Base-by-base conservation (phyloP, 1,284 basidiomycete genomes). In the Ustilago bromivora region DNA sequence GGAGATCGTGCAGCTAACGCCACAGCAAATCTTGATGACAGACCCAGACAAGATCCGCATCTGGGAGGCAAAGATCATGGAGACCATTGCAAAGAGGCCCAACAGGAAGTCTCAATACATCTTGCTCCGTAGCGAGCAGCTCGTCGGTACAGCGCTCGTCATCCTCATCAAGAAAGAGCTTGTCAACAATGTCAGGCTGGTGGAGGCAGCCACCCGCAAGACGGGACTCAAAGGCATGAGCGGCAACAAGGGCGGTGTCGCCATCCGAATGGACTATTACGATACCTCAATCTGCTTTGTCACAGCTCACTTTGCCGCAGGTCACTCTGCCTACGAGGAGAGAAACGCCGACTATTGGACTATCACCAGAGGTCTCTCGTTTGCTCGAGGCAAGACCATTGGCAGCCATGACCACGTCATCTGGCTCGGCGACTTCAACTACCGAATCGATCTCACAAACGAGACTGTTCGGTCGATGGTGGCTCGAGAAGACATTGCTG, bases 171-270 rank as follows among this genome's bases (percentile, higher is more conserved):
- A 93, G 87, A 88, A 91, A 17, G 90, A 91, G 56, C 84, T 98
- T 52, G 91, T 93, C 1, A 88, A 90, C 23, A 89, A 92, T 38
- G 93, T 99, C 58, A 91, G 94, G 53, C 93, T 93, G 69, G 94
- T 99, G 9, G 97, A 99, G 87, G 95, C 92, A 3, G 89, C 95
- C 5, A 92, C 93, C 35, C 92, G 94, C 80, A 99, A 99, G 94
- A 99, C 97, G 4, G 97, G 97, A 23, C 89, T 99, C 43, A 91
- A 94, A 64, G 97, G 97, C 15, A 95, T 99, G 90, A 95, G 94
- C 6, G 97, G 97, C 28, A 99, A 99, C 88, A 99, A 88, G 76
- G 87, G 87, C 19, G 96, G 94, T 11, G 94, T 97, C 8, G 95
- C 92, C 3, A 93, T 99, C 77, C 92, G 97, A 23, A 88, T 99